A percentile compares a stretch with the other conserved stretches of the same genome.
These are phyloP conservation scores for Aureobasidium sp. DNA, from an alignment of 2,329 filamentous ascomycete species.

Conservation along the genomic window DNA sequence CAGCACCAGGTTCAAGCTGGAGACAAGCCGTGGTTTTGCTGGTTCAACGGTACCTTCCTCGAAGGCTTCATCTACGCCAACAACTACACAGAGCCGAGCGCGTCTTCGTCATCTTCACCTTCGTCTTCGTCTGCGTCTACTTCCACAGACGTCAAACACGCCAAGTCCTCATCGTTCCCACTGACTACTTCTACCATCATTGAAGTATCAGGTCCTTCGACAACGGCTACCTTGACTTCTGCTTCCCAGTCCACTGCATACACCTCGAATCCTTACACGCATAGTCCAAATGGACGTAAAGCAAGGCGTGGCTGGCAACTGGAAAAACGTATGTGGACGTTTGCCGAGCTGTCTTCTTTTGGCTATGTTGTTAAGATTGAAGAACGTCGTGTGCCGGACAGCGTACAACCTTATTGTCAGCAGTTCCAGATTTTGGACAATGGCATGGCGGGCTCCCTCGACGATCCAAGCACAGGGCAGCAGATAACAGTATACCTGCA, in stretches of 20 bases:
- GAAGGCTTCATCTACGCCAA: constrained; percentile 57
- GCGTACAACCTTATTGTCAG: constrained; percentile 51
- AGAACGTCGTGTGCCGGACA: constrained; percentile 48
- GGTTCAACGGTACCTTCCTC: constrained; percentile 58
- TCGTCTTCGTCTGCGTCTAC: constrained; percentile 9
- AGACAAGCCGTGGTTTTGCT: constrained; percentile 60
- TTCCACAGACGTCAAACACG: neutral
- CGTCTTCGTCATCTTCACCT: constrained; percentile 11
- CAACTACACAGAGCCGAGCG: neutral
- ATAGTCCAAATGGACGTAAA: neutral
- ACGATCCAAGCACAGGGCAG: constrained; percentile 24
- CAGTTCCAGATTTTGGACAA: constrained; percentile 53
- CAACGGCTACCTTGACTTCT: constrained; percentile 16
- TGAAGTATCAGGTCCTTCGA: constrained; percentile 11
- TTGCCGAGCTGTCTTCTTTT: constrained; percentile 3
- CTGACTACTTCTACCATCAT: constrained; percentile 13
- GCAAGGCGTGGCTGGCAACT: neutral
- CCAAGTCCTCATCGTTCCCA: neutral
- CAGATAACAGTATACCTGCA: constrained; percentile 31
- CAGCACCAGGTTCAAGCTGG: constrained; percentile 41
- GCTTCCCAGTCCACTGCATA: neutral
- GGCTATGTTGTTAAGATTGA: constrained; percentile 57
- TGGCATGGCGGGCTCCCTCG: constrained; percentile 33
- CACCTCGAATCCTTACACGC: neutral
- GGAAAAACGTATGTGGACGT: neutral